Evolutionary conservation across 2,329 filamentous ascomycete genomes (phyloP).

Genomic region (Alternaria angustiovoidea): DNA sequence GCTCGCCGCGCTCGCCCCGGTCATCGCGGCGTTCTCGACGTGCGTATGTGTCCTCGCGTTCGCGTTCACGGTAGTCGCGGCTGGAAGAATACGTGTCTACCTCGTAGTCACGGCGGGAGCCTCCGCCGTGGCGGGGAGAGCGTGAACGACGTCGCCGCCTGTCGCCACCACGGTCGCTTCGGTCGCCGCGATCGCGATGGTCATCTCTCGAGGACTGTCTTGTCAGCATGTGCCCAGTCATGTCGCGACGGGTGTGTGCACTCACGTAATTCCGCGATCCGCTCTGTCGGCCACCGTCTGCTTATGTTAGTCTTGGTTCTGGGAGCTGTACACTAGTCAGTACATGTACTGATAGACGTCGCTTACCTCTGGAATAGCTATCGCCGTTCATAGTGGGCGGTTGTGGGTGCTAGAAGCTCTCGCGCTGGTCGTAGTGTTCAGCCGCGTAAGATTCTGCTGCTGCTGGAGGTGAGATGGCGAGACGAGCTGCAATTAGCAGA

Average conservation of each 20-base stretch:
- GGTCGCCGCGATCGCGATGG: conserved; percentile 33
- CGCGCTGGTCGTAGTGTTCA: conserved; percentile 19
- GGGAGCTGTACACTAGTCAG: conserved; percentile 48
- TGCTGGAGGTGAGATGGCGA: conserved; percentile 14
- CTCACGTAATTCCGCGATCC: conserved; percentile 53
- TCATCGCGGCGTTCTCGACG: conserved; percentile 65
- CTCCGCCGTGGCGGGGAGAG: conserved; percentile 76
- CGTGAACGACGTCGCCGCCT: conserved; percentile 76
- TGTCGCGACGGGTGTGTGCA: conserved; percentile 23
- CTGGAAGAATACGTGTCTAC: conserved; percentile 91
- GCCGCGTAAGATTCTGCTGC: conserved; percentile 19
- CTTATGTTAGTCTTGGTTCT: conserved; percentile 39
- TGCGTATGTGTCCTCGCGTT: conserved; percentile 90
- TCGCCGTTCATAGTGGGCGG: conserved; percentile 79
- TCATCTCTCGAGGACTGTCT: conserved; percentile 44
- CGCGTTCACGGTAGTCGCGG: conserved; percentile 88
- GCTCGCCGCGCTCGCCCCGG: conserved; percentile 56
- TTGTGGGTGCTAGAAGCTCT: conserved; percentile 22
- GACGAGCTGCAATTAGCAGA: conserved; percentile 29
- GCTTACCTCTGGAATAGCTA: conserved; percentile 78
- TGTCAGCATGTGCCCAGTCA: conserved; percentile 31
- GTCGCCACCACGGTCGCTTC: conserved; percentile 26
- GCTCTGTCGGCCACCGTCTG: conserved; percentile 49
- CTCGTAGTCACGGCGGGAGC: conserved; percentile 72
- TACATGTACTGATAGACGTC: conserved; percentile 40